These are phyloP conservation scores for Monosporascus sp. DNA, from an alignment of 2,329 filamentous ascomycete species.

Conservation along the genomic window DNA sequence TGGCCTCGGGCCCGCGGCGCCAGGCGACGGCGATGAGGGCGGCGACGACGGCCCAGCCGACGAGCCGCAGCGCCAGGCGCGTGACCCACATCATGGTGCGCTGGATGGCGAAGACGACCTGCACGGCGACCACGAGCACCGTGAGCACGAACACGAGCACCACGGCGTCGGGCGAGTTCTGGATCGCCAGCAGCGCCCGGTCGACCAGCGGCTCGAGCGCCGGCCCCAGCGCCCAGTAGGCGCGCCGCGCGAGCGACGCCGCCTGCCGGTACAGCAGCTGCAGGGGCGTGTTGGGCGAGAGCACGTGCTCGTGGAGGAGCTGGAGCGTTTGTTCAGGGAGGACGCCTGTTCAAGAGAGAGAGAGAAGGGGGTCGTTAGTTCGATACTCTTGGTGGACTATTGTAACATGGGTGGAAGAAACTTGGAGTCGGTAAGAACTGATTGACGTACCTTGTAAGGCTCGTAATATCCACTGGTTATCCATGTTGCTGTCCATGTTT, in stretches of 20 bases:
- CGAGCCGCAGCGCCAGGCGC: constrained; percentile 55
- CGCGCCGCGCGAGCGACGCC: constrained; percentile 19
- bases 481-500: constrained; percentile 14
- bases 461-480: constrained; percentile 21
- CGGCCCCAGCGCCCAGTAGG: constrained; percentile 31
- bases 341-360: constrained; percentile 23
- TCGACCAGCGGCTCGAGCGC: constrained; percentile 40
- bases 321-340: constrained; percentile 41
- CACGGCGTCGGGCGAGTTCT: constrained; percentile 38
- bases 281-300: constrained; percentile 41
- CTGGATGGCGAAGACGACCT: constrained; percentile 66
- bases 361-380: background rate
- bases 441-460: constrained; percentile 22
- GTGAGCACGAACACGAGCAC: constrained; percentile 45
- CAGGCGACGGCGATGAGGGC: constrained; percentile 53
- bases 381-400: background rate
- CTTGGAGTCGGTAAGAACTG: background rate
- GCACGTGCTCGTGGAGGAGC: constrained; percentile 42
- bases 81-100: constrained; percentile 75
- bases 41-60: constrained; percentile 59
- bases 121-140: constrained; percentile 54
- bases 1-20: constrained; percentile 62
- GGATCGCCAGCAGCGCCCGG: constrained; percentile 29
- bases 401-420: background rate
- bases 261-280: constrained; percentile 35